phyloP scores from a whole-genome alignment of 441 rosid species.

The Syzygium syzygioides region DNA sequence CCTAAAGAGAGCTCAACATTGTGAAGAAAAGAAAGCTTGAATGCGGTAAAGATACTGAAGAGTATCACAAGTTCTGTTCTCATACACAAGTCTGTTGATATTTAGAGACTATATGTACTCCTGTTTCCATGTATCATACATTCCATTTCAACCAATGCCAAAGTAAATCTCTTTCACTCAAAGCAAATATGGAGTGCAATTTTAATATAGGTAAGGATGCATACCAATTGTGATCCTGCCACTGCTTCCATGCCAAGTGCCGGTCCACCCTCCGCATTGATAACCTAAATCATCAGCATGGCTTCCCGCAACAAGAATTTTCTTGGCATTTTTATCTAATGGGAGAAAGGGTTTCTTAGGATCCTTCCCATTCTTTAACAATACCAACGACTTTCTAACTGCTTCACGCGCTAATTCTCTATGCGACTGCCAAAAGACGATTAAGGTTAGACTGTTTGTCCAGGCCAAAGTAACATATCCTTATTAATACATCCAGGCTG shows the following conservation, averaged over 20 bases:
- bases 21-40: background rate
- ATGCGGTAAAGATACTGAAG: background rate
- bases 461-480: background rate
- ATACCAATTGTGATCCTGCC: conserved; percentile 82
- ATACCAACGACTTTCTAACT: conserved; percentile 83
- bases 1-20: background rate
- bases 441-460: background rate
- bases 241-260: conserved; percentile 52
- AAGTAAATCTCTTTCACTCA: background rate
- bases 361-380: conserved; percentile 74
- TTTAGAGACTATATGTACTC: background rate
- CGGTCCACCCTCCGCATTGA: conserved; percentile 97
- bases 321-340: conserved; percentile 50
- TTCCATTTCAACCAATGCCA: background rate
- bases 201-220: background rate
- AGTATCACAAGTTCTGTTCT: background rate
- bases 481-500: background rate
- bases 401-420: conserved; percentile 80
- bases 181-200: background rate
- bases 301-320: conserved; percentile 67
- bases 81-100: background rate
- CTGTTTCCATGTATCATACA: background rate
- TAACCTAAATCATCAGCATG: conserved; percentile 89
- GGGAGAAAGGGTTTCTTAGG: conserved; percentile 57
- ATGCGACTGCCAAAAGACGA: conserved; percentile 45